Conservation (phyloP, 1,139 yeast species). For the Nadsonia commutata region DNA sequence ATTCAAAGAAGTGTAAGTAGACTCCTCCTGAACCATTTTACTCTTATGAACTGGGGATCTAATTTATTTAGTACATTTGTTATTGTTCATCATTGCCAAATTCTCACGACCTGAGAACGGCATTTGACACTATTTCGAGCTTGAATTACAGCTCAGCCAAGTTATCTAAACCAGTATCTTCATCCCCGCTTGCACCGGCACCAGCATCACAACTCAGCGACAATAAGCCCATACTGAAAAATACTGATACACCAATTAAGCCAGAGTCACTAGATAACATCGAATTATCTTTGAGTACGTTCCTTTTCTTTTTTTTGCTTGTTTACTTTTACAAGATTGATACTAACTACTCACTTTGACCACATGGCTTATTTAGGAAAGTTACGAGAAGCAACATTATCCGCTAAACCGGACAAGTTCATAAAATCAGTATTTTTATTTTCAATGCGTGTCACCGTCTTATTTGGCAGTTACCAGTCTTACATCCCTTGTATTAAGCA, state of each 20-base stretch:
- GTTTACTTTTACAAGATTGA: slow-evolving; percentile 1
- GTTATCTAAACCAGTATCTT: too few species aligned
- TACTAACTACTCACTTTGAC: too few species aligned
- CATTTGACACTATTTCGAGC: slow-evolving; percentile 1
- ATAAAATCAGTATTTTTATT: slow-evolving; percentile 11
- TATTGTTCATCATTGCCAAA: background rate
- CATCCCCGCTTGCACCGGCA: too few species aligned
- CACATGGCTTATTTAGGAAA: slow-evolving; percentile 11
- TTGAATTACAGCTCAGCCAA: slow-evolving; percentile 1
- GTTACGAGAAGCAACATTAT: slow-evolving; percentile 12
- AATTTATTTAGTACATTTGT: slow-evolving; percentile 3
- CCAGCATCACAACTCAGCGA: too few species aligned
- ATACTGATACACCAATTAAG: too few species aligned
- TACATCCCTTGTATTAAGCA: slow-evolving; percentile 11
- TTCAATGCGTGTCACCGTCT: slow-evolving; percentile 11
- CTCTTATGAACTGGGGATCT: too few species aligned
- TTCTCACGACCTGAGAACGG: slow-evolving; percentile 1
- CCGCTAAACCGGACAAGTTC: slow-evolving; percentile 8
- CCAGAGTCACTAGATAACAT: slow-evolving; percentile 7
- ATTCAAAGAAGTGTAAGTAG: slow-evolving; percentile 2
- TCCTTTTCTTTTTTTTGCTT: too few species aligned
- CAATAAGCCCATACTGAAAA: too few species aligned
- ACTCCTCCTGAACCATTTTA: too few species aligned
- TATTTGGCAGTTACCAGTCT: slow-evolving; percentile 9
- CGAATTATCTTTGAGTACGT: slow-evolving; percentile 10